phyloP scores from a whole-genome alignment of 2,329 filamentous ascomycete genomes.

The Dryadomyces quercus-mongolicae region DNA sequence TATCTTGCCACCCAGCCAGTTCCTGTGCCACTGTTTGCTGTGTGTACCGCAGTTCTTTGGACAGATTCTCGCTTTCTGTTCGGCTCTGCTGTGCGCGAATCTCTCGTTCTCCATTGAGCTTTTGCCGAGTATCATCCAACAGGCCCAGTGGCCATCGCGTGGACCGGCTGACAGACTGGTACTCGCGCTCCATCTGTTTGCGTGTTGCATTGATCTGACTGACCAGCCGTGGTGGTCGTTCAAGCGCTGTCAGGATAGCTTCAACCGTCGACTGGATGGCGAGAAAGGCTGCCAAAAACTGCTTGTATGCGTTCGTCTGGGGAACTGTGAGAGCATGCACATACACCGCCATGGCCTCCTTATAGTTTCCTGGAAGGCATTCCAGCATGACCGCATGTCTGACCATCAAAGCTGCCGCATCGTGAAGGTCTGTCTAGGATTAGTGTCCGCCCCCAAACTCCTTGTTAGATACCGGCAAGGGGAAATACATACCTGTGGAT shows the following conservation, averaged over 20 bases:
- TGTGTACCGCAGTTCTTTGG: slow-evolving; percentile 75
- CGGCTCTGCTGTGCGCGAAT: slow-evolving; percentile 62
- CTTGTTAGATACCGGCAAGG: too few species aligned
- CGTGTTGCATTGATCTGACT: slow-evolving; percentile 61
- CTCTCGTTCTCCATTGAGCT: slow-evolving; percentile 73
- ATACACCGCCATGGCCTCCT: slow-evolving; percentile 61
- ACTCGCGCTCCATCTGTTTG: slow-evolving; percentile 66
- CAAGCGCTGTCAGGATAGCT: slow-evolving; percentile 67
- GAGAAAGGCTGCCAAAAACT: slow-evolving; percentile 64
- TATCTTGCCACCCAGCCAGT: slow-evolving; percentile 86
- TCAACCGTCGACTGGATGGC: slow-evolving; percentile 75
- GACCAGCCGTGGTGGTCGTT: slow-evolving; percentile 68
- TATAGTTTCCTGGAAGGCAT: slow-evolving; percentile 58
- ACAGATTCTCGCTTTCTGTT: slow-evolving; percentile 60
- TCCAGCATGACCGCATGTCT: slow-evolving; percentile 39
- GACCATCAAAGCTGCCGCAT: slow-evolving; percentile 41
- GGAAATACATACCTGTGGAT: slow-evolving; percentile 36
- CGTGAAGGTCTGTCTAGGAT: slow-evolving; percentile 45
- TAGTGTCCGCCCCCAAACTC: background rate
- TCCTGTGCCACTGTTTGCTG: slow-evolving; percentile 89
- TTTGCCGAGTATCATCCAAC: slow-evolving; percentile 76
- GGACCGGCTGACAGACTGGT: slow-evolving; percentile 59
- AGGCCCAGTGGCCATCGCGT: slow-evolving; percentile 72
- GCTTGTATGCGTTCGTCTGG: slow-evolving; percentile 60
- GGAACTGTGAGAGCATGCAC: slow-evolving; percentile 50